phyloP scores from a whole-genome alignment of 2,329 filamentous ascomycete species.

The Diaporthe citri region DNA sequence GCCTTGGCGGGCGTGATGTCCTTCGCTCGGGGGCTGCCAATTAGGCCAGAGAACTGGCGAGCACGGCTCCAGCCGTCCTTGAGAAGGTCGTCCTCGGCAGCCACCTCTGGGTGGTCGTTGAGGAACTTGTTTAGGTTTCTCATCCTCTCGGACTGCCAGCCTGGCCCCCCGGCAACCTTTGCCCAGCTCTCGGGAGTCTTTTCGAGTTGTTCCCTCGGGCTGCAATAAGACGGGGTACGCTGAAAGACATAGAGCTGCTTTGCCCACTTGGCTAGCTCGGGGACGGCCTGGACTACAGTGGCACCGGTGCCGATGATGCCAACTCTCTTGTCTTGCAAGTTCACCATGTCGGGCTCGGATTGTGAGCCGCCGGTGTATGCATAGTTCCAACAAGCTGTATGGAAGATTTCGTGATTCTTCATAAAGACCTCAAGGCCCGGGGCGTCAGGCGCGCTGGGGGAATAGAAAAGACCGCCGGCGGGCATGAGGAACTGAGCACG shows the following conservation, averaged over 20 bases:
- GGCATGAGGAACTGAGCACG: neutral
- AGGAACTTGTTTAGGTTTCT: neutral
- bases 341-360: neutral
- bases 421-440: neutral
- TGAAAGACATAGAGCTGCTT: slow-evolving; percentile 14
- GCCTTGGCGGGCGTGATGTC: neutral
- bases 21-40: neutral
- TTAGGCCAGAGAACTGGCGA: neutral
- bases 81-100: neutral
- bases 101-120: neutral
- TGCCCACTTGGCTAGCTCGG: slow-evolving; percentile 4
- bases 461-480: neutral
- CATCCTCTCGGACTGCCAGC: neutral
- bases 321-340: neutral
- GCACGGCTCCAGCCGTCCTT: neutral
- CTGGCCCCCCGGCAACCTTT: slow-evolving; percentile 43
- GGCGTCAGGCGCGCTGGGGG: neutral
- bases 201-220: neutral
- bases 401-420: neutral
- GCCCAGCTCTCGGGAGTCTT: slow-evolving; percentile 42
- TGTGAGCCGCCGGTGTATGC: neutral
- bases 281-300: slow-evolving; percentile 2
- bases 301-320: slow-evolving; percentile 24
- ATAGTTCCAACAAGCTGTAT: neutral
- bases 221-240: neutral